Evolutionary conservation across 2,329 filamentous ascomycete genomes (phyloP), one percentile per base, ranked within the genome.

Genomic region (Colletotrichum camelliae): DNA sequence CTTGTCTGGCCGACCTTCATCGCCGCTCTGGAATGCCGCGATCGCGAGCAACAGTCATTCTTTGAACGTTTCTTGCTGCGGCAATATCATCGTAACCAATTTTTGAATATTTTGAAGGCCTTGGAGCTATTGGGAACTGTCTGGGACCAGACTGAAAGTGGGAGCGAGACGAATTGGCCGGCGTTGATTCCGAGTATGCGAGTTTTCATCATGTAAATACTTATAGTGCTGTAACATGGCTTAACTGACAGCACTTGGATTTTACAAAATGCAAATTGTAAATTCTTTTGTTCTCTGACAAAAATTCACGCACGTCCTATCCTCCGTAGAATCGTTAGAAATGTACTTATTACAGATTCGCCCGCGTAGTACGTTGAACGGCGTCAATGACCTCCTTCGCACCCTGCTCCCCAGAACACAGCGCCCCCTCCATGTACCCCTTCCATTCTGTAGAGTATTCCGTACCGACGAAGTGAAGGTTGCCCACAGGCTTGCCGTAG

Each of bases 391-490:
- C 85, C 79, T 89, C 87, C 35, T 81, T 80, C 1, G 87, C 87
- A 0, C 85, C 27, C 83, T 78, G 75, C 7, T 87, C 84, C 0
- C 88, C 88, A 5, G 84, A 86, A 0, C 85, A 78, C 27, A 89
- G 81, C 1, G 88, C 88, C 7, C 88, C 88, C 73, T 90, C 88
- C 84, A 90, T 88, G 76, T 89, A 89, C 0, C 88, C 88, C 71
- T 87, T 88, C 88, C 88, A 90, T 64, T 87, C 85, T 4, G 75
- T 82, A 8, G 85, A 84, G 15, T 85, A 87, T 80, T 90, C 88
- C 0, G 88, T 90, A 0, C 88, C 88, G 4, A 87, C 87, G 77
- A 89, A 90, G 76, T 90, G 87, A 5, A 89, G 33, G 43, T 86
- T 84, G 1, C 84, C 83, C n/a, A 84, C 77, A 0, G 81, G 81